These are phyloP conservation scores for Eutypella sp. DNA, from an alignment of 2,329 filamentous ascomycete genomes.

Conservation along the genomic window DNA sequence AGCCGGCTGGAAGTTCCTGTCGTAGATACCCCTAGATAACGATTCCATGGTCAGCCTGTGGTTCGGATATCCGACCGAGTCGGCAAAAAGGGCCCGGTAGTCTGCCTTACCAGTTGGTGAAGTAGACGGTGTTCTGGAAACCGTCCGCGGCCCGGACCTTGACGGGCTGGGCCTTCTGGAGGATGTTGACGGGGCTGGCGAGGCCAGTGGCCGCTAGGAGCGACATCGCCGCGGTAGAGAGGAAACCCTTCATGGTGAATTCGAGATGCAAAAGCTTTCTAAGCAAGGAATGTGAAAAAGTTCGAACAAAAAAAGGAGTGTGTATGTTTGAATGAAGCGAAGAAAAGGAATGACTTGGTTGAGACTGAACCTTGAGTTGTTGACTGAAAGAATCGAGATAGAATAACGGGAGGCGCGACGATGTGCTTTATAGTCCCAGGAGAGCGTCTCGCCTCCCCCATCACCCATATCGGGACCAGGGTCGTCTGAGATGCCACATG, in stretches of 20 bases:
- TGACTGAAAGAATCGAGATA: background rate
- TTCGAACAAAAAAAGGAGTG: background rate
- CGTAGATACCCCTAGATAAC: conserved; percentile 61
- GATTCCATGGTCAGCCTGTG: too few species aligned
- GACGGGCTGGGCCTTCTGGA: conserved; percentile 14
- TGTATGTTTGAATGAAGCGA: too few species aligned
- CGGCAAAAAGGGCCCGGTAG: background rate
- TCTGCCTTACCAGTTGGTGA: conserved; percentile 41
- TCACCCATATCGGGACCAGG: background rate
- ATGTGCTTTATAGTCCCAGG: background rate
- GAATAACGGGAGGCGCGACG: background rate
- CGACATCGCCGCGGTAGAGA: conserved; percentile 15
- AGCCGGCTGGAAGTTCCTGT: conserved; percentile 64
- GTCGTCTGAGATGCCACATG: background rate
- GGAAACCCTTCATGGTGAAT: conserved; percentile 19
- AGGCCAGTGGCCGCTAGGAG: conserved; percentile 20
- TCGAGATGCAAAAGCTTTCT: too few species aligned
- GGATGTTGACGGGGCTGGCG: conserved; percentile 13
- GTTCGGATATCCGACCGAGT: too few species aligned
- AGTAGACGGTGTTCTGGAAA: conserved; percentile 43
- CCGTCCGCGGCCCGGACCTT: conserved; percentile 19
- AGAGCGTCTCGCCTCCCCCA: background rate
- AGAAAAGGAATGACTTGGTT: conserved; percentile 1
- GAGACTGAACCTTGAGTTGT: background rate
- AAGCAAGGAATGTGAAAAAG: conserved; percentile 7